Evolutionary conservation across 805 yeast genomes (phyloP).

Genomic region (Barnettozyma siamensis): DNA sequence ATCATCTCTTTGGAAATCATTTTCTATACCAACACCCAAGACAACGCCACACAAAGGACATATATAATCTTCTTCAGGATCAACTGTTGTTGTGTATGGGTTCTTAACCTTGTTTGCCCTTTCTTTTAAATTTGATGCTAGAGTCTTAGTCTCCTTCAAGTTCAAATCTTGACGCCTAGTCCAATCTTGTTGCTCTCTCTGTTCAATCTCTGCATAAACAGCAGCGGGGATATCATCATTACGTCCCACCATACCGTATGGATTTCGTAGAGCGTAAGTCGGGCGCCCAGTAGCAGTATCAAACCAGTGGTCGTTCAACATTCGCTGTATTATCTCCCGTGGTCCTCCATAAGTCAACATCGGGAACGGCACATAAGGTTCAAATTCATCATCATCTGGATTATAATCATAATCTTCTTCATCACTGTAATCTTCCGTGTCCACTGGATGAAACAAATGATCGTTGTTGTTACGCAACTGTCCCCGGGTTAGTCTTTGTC

Average conservation of each 20-base stretch:
- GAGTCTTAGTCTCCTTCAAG: constrained; percentile 4
- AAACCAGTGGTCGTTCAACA: no score
- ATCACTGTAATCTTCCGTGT: constrained; percentile 2
- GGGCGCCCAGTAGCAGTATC: no score
- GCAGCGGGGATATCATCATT: constrained; percentile 10
- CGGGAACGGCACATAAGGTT: no score
- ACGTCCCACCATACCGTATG: no score
- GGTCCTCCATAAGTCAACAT: no score
- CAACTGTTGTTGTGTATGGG: constrained; percentile 24
- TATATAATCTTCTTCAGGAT: constrained; percentile 33
- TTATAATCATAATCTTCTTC: constrained; percentile 10
- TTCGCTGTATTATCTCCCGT: no score
- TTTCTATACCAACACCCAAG: constrained; percentile 71
- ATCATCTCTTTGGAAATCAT: constrained; percentile 35
- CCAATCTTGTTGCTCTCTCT: constrained; percentile 15
- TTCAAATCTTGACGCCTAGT: constrained; percentile 12
- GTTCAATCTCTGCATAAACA: constrained; percentile 15
- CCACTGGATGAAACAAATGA: no score
- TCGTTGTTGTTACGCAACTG: no score
- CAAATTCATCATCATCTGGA: constrained; percentile 1
- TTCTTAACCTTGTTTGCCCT: constrained; percentile 1
- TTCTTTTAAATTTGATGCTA: background rate
- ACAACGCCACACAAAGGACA: constrained; percentile 69
- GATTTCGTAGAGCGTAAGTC: no score
- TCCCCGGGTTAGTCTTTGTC: no score